Evolutionary conservation across 2,329 filamentous ascomycete species (phyloP).

Genomic region (Bisporella sp.): DNA sequence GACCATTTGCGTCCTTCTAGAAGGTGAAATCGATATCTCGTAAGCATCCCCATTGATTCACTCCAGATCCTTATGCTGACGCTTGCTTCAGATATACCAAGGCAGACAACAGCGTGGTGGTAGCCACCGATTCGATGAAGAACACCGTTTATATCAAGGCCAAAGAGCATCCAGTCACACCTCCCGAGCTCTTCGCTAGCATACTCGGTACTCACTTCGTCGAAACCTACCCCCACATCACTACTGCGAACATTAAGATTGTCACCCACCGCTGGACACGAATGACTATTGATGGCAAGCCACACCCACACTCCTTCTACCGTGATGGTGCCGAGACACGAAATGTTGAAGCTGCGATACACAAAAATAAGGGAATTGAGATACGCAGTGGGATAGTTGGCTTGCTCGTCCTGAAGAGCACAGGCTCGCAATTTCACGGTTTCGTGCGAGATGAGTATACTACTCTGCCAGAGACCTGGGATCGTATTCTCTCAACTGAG

Average conservation of each 20-base stretch:
- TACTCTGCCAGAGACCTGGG: slow-evolving; percentile 82
- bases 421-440: slow-evolving; percentile 90
- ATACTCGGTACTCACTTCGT: slow-evolving; percentile 86
- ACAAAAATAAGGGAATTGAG: slow-evolving; percentile 61
- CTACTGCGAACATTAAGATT: slow-evolving; percentile 73
- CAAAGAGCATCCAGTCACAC: slow-evolving; percentile 86
- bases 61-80: slow-evolving; percentile 1
- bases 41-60: slow-evolving; percentile 34
- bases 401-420: slow-evolving; percentile 89
- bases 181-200: slow-evolving; percentile 85
- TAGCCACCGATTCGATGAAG: slow-evolving; percentile 97
- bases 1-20: slow-evolving; percentile 86
- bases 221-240: slow-evolving; percentile 81
- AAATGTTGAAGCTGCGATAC: slow-evolving; percentile 67
- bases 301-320: slow-evolving; percentile 92
- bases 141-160: slow-evolving; percentile 94
- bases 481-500: slow-evolving; percentile 91
- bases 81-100: slow-evolving; percentile 64
- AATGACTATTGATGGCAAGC: slow-evolving; percentile 77
- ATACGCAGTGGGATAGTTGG: slow-evolving; percentile 74
- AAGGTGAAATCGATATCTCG: slow-evolving; percentile 85
- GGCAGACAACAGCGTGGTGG: slow-evolving; percentile 90
- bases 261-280: slow-evolving; percentile 87
- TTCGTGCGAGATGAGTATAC: slow-evolving; percentile 94
- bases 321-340: slow-evolving; percentile 85